Evolutionary conservation across 805 yeast species (phyloP).

Genomic region (Lipomyces anomalus): DNA sequence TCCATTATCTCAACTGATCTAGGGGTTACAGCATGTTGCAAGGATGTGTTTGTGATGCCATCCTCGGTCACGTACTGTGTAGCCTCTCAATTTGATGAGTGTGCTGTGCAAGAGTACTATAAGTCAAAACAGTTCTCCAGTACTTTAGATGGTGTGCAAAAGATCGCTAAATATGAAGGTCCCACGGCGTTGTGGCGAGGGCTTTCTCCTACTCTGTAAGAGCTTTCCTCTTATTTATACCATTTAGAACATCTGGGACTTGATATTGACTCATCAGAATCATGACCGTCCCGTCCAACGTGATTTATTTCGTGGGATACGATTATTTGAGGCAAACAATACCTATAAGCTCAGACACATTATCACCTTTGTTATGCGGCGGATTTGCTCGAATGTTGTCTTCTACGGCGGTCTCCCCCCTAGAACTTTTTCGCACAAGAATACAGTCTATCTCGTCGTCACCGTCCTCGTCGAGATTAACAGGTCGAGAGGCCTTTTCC

Average conservation of each 20-base stretch:
- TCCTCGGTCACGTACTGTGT: constrained; percentile 35
- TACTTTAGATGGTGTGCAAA: constrained; percentile 65
- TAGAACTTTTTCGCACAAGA: constrained; percentile 82
- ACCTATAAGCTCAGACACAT: constrained; percentile 41
- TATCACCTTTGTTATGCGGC: constrained; percentile 82
- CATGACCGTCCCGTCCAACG: constrained; percentile 90
- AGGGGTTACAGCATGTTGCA: constrained; percentile 38
- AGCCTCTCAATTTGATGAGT: constrained; percentile 32
- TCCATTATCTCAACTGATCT: constrained; percentile 31
- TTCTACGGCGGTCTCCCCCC: constrained; percentile 78
- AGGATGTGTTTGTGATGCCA: constrained; percentile 38
- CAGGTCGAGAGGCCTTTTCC: constrained; percentile 33
- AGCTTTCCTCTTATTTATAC: not conserved
- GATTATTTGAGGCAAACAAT: constrained; percentile 78
- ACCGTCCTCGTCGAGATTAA: not conserved
- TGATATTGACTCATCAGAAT: constrained; percentile 6
- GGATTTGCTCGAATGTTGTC: constrained; percentile 75
- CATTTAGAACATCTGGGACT: too few species aligned
- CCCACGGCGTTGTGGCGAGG: constrained; percentile 80
- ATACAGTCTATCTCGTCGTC: constrained; percentile 56
- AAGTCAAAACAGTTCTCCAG: constrained; percentile 35
- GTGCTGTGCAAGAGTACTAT: constrained; percentile 34
- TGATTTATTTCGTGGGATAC: constrained; percentile 90
- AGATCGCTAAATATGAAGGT: constrained; percentile 72
- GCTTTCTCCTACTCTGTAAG: constrained; percentile 57